Base-by-base conservation (phyloP, 495 filamentous ascomycete species). In the Tricharina praecox region DNA sequence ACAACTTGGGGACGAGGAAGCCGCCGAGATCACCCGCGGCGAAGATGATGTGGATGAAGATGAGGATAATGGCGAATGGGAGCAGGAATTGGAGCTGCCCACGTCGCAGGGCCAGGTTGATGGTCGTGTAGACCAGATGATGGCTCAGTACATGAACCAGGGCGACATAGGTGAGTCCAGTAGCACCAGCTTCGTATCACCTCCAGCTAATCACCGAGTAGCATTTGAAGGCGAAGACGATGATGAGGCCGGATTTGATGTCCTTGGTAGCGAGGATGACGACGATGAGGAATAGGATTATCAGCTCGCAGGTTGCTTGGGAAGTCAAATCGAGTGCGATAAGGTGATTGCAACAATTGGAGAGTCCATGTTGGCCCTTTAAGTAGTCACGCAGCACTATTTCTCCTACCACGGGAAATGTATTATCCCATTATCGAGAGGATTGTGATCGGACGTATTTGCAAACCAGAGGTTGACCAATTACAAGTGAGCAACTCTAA, bases 11-110 rank as follows among this genome's bases (percentile, higher is more conserved):
- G n/a, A 8, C 16, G 43, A 46, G 1, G 11, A 33, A 9, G 43
- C 18, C 8, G 13, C 43, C n/a, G 26, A 11, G 8, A 26, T n/a
- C 15, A 26, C 26, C 13, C 24, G 2, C 2, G 25, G 23, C 7
- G 45, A 48, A 3, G 45, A 48, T 9, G 45, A 37, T 3, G 45
- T 8, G 5, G 33, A 48, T 10, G 45, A 48, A 23, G 45, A 37
- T 8, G 45, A 37, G 10, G 45, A 15, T 38, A 28, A 48, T 26
- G 34, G 45, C 24, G 45, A 48, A 26, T 48, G 45, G 45, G 45
- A 39, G 16, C 2, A 48, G 23, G 45, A 48, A 26, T 25, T 48
- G 34, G 45, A 48, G 33, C 20, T 48, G n/a, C 45, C 45, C 24
- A 21, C 7, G 4, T 15, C 26, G 26, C 32, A 25, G 34, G 45